A percentile compares a stretch with the other conserved stretches of the same genome.
Evolutionary conservation across 768 basidiomycete genomes (phyloP).

Genomic region (Roridomyces roridus): DNA sequence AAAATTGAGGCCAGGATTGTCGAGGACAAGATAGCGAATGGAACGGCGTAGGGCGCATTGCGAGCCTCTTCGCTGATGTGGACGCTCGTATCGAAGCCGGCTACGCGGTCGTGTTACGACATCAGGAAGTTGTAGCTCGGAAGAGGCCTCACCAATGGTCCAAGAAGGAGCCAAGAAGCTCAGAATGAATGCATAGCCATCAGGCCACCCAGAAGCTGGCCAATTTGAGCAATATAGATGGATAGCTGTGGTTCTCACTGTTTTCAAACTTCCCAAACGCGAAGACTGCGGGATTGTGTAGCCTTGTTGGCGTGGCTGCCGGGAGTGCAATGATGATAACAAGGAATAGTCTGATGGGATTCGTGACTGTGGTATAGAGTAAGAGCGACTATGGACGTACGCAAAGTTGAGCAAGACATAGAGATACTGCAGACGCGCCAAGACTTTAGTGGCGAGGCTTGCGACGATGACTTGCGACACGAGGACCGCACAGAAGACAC

Average conservation of each 20-base stretch:
- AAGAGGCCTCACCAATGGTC: constrained; percentile 43
- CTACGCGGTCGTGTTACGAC: too few relatives aligned
- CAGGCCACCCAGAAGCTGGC: constrained; percentile 58
- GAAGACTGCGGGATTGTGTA: constrained; percentile 64
- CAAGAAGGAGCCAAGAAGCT: constrained; percentile 49
- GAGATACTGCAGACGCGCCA: constrained; percentile 74
- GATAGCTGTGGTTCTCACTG: constrained; percentile 48
- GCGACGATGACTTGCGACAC: constrained; percentile 68
- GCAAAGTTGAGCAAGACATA: constrained; percentile 75
- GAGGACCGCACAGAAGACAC: constrained; percentile 67
- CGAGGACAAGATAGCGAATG: constrained; percentile 67
- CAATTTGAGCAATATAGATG: too few relatives aligned
- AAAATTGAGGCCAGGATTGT: constrained; percentile 60
- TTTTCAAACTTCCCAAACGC: constrained; percentile 70
- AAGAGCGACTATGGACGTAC: constrained; percentile 44
- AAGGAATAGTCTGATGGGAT: constrained; percentile 68
- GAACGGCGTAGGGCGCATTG: constrained; percentile 72
- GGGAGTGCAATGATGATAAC: constrained; percentile 76
- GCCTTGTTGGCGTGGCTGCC: constrained; percentile 61
- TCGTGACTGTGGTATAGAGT: too few relatives aligned
- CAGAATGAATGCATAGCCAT: constrained; percentile 63
- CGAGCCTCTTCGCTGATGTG: constrained; percentile 77
- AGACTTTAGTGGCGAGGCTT: constrained; percentile 66
- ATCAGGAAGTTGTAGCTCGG: too few relatives aligned
- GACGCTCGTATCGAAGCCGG: constrained; percentile 60